A percentile compares a stretch with the other conserved stretches of the same genome.
These are phyloP conservation scores for Filosporella fistucella DNA, from an alignment of 495 filamentous ascomycete species.

Conservation along the genomic window DNA sequence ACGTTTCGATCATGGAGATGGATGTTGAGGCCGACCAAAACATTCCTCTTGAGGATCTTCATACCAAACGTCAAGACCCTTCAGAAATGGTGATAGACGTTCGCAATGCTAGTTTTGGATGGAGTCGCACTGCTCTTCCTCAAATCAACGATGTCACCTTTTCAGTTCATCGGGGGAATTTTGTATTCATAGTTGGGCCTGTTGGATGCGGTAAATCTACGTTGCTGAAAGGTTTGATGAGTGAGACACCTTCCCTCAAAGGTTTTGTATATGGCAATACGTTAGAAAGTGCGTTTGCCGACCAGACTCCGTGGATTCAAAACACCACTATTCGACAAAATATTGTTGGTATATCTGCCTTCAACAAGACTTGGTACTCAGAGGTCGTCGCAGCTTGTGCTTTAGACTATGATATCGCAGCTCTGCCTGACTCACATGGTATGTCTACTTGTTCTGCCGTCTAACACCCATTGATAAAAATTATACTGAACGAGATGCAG, in stretches of 20 bases:
- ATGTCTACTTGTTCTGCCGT: no score
- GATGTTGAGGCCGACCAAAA: neutral
- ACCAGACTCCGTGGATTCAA: conserved; percentile 7
- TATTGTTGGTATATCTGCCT: conserved; percentile 20
- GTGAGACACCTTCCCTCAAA: conserved; percentile 16
- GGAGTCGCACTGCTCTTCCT: neutral
- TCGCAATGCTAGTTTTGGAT: neutral
- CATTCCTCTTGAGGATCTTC: neutral
- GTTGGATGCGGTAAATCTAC: conserved; percentile 48
- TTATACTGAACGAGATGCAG: no score
- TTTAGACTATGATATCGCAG: conserved; percentile 1
- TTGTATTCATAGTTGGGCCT: conserved; percentile 41
- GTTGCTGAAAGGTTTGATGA: conserved; percentile 44
- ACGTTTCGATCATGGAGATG: neutral
- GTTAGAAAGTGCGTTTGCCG: neutral
- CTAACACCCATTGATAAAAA: no score
- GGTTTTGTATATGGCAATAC: neutral
- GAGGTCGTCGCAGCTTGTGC: conserved; percentile 20
- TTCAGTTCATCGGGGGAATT: conserved; percentile 1
- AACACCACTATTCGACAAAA: conserved; percentile 32
- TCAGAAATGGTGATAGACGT: neutral
- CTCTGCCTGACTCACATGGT: neutral
- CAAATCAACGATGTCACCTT: conserved; percentile 8
- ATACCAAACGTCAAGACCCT: neutral
- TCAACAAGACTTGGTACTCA: conserved; percentile 9